Conservation (phyloP, 805 yeast genomes). For the Wickerhamiella alocasiicola region DNA sequence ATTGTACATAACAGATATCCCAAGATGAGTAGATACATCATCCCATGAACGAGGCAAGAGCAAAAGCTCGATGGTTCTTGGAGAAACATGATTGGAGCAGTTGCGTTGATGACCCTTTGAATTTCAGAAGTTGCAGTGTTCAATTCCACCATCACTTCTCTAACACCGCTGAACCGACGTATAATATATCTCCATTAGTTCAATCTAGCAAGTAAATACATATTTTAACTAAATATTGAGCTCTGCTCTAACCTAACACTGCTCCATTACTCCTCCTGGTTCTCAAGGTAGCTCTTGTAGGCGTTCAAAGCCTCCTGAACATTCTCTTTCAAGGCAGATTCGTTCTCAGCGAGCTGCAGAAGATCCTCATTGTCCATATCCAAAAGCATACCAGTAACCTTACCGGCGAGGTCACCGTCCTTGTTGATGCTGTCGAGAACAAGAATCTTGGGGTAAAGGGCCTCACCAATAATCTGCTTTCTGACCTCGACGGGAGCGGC, state of each 20-base stretch:
- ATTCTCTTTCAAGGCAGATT: conserved; percentile 76
- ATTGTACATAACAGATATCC: too few species aligned
- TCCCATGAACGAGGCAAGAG: too few species aligned
- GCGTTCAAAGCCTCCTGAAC: conserved; percentile 91
- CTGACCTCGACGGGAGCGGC: conserved; percentile 64
- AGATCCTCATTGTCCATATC: conserved; percentile 90
- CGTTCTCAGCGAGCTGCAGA: conserved; percentile 77
- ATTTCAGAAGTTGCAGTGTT: too few species aligned
- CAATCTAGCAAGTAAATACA: too few species aligned
- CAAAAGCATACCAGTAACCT: conserved; percentile 97
- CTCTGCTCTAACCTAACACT: too few species aligned
- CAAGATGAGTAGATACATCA: too few species aligned
- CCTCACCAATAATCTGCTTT: conserved; percentile 97
- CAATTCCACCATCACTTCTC: too few species aligned
- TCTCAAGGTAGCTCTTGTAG: conserved; percentile 75
- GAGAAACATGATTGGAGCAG: too few species aligned
- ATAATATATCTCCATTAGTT: too few species aligned
- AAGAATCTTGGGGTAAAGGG: conserved; percentile 78
- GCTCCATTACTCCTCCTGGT: conserved; percentile 25
- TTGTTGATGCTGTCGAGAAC: conserved; percentile 74
- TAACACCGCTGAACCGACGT: too few species aligned
- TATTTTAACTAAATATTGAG: not conserved
- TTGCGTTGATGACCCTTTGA: too few species aligned
- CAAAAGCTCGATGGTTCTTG: too few species aligned
- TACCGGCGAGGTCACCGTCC: conserved; percentile 93